These are phyloP conservation scores for Pelagomonas calceolata DNA, from an alignment of 108 stramenopile species.

Conservation along the genomic window DNA sequence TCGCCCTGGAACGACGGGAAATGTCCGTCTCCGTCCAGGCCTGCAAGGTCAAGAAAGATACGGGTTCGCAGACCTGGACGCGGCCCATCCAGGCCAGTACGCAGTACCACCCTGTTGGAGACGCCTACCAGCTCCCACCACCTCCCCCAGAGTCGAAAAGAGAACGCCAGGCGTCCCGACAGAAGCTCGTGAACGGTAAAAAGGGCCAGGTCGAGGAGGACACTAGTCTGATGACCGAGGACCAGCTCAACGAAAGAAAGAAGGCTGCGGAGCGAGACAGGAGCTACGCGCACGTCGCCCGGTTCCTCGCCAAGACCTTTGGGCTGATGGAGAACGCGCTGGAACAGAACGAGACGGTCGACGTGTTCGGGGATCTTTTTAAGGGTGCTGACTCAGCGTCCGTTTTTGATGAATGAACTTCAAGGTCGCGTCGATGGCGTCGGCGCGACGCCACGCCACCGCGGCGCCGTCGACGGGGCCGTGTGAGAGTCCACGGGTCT, in stretches of 20 bases:
- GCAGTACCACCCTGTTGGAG: slow-evolving; percentile 31
- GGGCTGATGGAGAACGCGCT: slow-evolving; percentile 40
- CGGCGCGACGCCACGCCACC: no score
- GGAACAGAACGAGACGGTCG: slow-evolving; percentile 57
- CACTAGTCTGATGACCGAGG: neutral
- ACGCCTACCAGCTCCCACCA: neutral
- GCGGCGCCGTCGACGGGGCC: no score
- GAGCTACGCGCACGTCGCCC: neutral
- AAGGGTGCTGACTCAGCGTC: no score
- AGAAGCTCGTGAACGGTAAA: neutral
- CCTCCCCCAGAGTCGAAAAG: no score
- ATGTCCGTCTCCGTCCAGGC: slow-evolving; percentile 14
- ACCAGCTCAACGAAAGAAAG: no score
- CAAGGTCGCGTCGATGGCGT: no score
- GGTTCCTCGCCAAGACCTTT: slow-evolving; percentile 15
- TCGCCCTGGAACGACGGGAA: slow-evolving; percentile 25
- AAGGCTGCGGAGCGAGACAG: no score
- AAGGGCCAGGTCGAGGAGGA: neutral
- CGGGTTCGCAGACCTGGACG: slow-evolving; percentile 37
- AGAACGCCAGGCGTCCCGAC: no score
- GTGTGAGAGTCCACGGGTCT: no score
- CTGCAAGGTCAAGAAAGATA: slow-evolving; percentile 3
- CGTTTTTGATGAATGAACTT: no score
- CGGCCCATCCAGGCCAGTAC: slow-evolving; percentile 34
- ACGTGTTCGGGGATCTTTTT: slow-evolving; percentile 43